These are phyloP conservation scores for Mycena olivaceomarginata DNA, from an alignment of 768 basidiomycete species.

Conservation along the genomic window DNA sequence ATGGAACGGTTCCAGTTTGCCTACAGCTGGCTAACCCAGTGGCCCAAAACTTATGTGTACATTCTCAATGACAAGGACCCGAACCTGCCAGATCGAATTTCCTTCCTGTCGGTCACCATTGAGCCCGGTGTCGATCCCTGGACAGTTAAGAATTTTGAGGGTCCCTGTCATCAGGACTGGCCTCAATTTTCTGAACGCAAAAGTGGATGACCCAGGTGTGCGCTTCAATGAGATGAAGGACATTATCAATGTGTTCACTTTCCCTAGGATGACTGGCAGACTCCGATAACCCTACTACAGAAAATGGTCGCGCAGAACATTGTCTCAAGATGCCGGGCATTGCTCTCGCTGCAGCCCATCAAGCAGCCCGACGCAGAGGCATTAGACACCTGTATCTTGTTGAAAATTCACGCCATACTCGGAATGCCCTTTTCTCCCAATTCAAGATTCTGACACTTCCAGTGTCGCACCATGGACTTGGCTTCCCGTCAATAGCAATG, in stretches of 20 bases:
- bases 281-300: conserved; percentile 24
- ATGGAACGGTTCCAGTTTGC: conserved; percentile 35
- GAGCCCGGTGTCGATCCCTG: conserved; percentile 20
- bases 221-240: conserved; percentile 17
- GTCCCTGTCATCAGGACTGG: conserved; percentile 14
- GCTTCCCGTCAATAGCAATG: conserved; percentile 32
- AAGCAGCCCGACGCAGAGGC: conserved; percentile 23
- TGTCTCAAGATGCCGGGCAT: conserved; percentile 20
- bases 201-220: conserved; percentile 18
- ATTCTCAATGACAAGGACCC: background rate
- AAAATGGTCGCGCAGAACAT: conserved; percentile 27
- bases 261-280: conserved; percentile 8
- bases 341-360: conserved; percentile 30
- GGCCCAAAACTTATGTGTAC: conserved; percentile 12
- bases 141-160: background rate
- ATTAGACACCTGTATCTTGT: background rate
- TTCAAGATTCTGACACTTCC: conserved; percentile 31
- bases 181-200: conserved; percentile 26
- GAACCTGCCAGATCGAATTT: background rate
- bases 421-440: conserved; percentile 28
- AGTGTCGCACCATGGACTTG: conserved; percentile 20
- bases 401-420: conserved; percentile 14
- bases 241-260: conserved; percentile 24
- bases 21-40: conserved; percentile 34
- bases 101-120: conserved; percentile 10